Base-by-base conservation (phyloP, 1,139 yeast genomes). In the Pichia sp. region DNA sequence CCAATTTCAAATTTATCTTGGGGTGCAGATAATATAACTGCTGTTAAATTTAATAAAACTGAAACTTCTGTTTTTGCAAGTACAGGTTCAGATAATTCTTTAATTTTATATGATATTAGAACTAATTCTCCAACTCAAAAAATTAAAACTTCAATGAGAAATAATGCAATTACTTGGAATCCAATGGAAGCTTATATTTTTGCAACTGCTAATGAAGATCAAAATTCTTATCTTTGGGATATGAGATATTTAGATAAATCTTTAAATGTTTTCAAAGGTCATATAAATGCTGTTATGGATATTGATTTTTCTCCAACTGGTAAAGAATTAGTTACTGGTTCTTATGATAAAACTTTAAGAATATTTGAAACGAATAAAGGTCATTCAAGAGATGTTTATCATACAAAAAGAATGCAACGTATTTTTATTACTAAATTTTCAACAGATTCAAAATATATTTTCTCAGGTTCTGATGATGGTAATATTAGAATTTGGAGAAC, bases 281-380 rank as follows among this genome's bases (percentile, higher is more conserved):
- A 94, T 63, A 97, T 92, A 35, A 86, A 96, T 34, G 97, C 97
- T 0, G 94, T 94, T 7, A 77, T 90, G 80, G 96, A 87, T 61
- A 80, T 92, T 35, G 98, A 94, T 64, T 92, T 87, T 61, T 80
- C 95, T 11, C 98, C 98, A 35, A 90, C 98, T 1, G 99, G 99
- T 55, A 90, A 87, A 62, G 97, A 92, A 64, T 68, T 94, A 35
- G 97, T 90, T 9, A 85, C 97, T 3, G 97, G 96, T 25, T 86
- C 96, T 1, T 94, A 92, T 62, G 99, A 94, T 65, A 84, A 89
- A 60, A 87, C 97, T 1, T 76, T 94, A 36, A 75, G 99, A 54
- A 80, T 94, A 30, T 94, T 69, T 67, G 78, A 79, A 44, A 46
- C 56, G 32, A 46, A 61, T 45, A 87, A 84, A 52, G 98, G 98